Conservation (phyloP, 176 grass and related monocot species). For the Oryza glaberrima region DNA sequence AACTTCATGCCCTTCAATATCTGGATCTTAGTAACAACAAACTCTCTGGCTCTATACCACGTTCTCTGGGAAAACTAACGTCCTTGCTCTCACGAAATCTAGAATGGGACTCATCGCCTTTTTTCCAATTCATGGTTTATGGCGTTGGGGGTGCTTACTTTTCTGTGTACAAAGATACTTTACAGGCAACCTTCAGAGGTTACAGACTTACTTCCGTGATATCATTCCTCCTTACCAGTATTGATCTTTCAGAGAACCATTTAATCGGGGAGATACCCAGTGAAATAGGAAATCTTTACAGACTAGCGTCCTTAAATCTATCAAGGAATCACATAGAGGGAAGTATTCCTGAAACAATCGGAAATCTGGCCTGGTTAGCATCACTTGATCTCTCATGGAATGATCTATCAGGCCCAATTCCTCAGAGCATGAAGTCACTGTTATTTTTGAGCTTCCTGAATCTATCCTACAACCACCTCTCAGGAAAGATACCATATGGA, state of each 20-base stretch:
- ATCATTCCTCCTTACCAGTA: rapidly evolving
- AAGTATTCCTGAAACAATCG: conserved; percentile 11
- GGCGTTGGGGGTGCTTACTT: neutral
- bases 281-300: conserved; percentile 11
- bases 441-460: rapidly evolving
- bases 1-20: neutral
- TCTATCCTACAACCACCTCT: conserved; percentile 37
- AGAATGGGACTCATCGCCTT: neutral
- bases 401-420: conserved; percentile 22
- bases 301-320: rapidly evolving
- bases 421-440: neutral
- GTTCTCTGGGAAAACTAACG: neutral
- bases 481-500: neutral
- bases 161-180: neutral
- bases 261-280: conserved; percentile 31
- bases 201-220: rapidly evolving
- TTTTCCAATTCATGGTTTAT: neutral
- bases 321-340: conserved; percentile 1
- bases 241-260: conserved; percentile 21
- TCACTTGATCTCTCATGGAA: conserved; percentile 38
- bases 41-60: neutral
- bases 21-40: conserved; percentile 26
- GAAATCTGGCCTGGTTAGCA: neutral
- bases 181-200: neutral
- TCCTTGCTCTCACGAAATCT: neutral